These are phyloP conservation scores for Trichoderma oligosporum DNA, from an alignment of 2,329 filamentous ascomycete genomes.

Conservation along the genomic window DNA sequence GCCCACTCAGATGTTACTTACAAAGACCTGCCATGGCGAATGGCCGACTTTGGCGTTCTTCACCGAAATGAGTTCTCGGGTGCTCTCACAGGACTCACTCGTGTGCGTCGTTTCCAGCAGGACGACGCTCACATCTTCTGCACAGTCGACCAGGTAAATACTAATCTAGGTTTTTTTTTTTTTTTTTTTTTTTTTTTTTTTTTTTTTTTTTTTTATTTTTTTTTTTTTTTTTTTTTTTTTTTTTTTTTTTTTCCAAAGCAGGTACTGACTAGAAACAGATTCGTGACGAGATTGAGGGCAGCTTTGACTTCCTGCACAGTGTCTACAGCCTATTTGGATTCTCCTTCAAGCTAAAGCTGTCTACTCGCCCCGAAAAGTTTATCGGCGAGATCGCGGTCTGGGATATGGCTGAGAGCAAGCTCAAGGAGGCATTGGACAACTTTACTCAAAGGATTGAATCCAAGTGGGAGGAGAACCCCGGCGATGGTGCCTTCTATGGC, in stretches of 20 bases:
- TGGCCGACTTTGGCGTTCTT: constrained; percentile 93
- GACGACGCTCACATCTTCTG: constrained; percentile 98
- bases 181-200: too few relatives aligned
- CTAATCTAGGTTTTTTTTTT: too few relatives aligned
- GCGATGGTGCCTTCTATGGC: constrained; percentile 96
- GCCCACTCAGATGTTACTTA: constrained; percentile 80
- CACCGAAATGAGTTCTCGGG: constrained; percentile 95
- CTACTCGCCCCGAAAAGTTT: constrained; percentile 83
- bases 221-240: too few relatives aligned
- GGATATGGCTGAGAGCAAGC: constrained; percentile 79
- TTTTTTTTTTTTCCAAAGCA: too few relatives aligned
- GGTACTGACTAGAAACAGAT: constrained; percentile 28
- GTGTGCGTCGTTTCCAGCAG: constrained; percentile 91
- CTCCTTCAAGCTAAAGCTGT: constrained; percentile 90
- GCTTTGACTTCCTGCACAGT: constrained; percentile 81
- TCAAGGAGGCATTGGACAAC: constrained; percentile 73
- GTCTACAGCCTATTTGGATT: constrained; percentile 62
- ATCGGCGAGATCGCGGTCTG: constrained; percentile 84
- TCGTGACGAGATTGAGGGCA: constrained; percentile 58
- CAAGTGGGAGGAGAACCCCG: constrained; percentile 86
- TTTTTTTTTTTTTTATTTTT: too few relatives aligned
- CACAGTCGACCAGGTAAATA: constrained; percentile 40
- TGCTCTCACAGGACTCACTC: constrained; percentile 82
- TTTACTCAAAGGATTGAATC: constrained; percentile 62
- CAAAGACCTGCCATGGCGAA: constrained; percentile 77